Conservation (phyloP, 2,329 filamentous ascomycete genomes). For the Paraconiothyrium sp. region DNA sequence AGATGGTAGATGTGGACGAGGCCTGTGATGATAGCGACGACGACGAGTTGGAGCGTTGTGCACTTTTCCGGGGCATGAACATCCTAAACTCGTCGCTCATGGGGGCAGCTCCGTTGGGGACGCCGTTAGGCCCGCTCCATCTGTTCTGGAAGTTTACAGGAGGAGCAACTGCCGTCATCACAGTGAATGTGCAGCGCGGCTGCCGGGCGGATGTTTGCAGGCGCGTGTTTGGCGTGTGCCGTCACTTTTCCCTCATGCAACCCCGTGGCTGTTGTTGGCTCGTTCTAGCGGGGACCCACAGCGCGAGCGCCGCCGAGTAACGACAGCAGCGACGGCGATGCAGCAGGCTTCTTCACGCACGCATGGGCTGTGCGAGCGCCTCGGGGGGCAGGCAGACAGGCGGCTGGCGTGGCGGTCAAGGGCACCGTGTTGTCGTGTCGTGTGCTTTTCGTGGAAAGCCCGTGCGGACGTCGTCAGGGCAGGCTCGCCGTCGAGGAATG, state of each 20-base stretch:
- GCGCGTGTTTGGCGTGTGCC: constrained; percentile 27
- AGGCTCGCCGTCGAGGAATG: constrained; percentile 16
- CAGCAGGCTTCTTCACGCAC: constrained; percentile 27
- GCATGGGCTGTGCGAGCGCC: constrained; percentile 36
- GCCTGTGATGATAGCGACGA: constrained; percentile 76
- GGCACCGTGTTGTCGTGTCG: constrained; percentile 42
- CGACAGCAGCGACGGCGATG: constrained; percentile 27
- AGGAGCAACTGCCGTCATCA: constrained; percentile 74
- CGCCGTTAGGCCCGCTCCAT: constrained; percentile 69
- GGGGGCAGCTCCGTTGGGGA: constrained; percentile 70
- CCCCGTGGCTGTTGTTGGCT: constrained; percentile 30
- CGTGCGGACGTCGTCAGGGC: constrained; percentile 38
- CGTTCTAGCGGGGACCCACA: constrained; percentile 40
- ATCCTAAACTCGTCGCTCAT: constrained; percentile 90
- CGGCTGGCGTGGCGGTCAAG: neutral
- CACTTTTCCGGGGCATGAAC: constrained; percentile 87
- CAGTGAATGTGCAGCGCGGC: constrained; percentile 33
- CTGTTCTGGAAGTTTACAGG: constrained; percentile 70
- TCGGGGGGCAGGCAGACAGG: constrained; percentile 25
- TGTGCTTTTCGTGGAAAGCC: constrained; percentile 45
- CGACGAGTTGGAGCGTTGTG: constrained; percentile 89
- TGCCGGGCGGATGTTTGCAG: constrained; percentile 30
- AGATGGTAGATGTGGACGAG: constrained; percentile 73
- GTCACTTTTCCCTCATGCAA: constrained; percentile 37
- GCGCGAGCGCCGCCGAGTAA: constrained; percentile 33